Base-by-base conservation (phyloP, 106 monocot genomes). In the Allium fistulosum region DNA sequence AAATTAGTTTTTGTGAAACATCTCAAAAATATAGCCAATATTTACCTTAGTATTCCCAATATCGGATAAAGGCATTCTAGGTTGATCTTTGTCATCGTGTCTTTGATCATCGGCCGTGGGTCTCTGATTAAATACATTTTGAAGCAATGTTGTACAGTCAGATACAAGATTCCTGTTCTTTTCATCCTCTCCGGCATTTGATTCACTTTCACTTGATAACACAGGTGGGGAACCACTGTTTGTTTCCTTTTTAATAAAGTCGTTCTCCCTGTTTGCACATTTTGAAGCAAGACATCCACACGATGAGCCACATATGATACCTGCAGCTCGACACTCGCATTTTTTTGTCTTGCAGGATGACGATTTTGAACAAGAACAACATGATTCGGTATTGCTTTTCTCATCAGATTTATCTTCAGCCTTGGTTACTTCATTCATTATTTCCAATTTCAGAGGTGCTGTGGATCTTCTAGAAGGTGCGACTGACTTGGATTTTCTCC, bases 331-430 rank as follows among this genome's bases (percentile, higher is more conserved):
- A 66, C 99, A 99, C 60, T 99, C 87, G 58, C 99, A 99, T 67
- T 90, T 99, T 16, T 83, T 83, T 4, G 99, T 99, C 48, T 93
- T 99, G 65, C 99, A 99, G 14, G 72, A 79, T 15, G 99, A 99
- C 15, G 7, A 16, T 56, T 69, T 85, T 4, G 87, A 83, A 66
- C 99, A 93, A 22, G 87, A 75, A 49, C 97, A 99, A 53, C 99
- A 93, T 6, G 56, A 16, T 8, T 17, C 50, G 11, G n/a, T 13
- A 0, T 51, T 50, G 9, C 49, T 49, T 46, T 58, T 66, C 17
- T 50, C 63, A 67, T 51, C 6, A 49, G 37, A 5, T 5, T 37
- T 37, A 37, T 1, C 37, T 37, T 17, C 68, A 14, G 76, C 71
- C 15, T 55, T 55, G 15, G 13, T 55, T 11, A 77, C 75, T 49